Conservation (phyloP, 148 eudicot species). For the Spergularia bocconei region DNA sequence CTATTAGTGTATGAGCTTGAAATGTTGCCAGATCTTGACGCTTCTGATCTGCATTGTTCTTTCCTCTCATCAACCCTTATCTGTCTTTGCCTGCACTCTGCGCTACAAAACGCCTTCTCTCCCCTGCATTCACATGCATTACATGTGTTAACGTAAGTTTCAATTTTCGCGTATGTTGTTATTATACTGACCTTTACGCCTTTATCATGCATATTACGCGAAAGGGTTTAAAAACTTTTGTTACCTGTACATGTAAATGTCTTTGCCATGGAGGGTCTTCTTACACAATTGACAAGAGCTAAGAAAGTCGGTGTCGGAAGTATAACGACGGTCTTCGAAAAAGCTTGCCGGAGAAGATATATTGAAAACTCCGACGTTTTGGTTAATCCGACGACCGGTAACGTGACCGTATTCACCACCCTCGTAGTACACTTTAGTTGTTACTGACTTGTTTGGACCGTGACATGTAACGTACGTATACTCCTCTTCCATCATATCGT, state of each 20-base stretch:
- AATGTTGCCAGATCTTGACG: conserved; percentile 42
- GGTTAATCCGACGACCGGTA: conserved; percentile 16
- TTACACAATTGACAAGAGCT: conserved; percentile 59
- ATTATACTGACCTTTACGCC: no score
- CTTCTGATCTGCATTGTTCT: conserved; percentile 48
- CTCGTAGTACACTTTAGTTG: conserved; percentile 55
- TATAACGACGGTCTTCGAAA: conserved; percentile 1
- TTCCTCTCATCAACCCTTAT: conserved; percentile 59
- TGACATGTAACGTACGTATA: conserved; percentile 62
- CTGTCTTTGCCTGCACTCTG: conserved; percentile 69
- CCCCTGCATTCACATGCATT: conserved; percentile 44
- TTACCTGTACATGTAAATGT: conserved; percentile 92
- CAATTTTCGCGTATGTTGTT: no score
- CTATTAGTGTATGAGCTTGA: conserved; percentile 32
- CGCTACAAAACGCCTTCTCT: conserved; percentile 85
- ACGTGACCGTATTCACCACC: conserved; percentile 24
- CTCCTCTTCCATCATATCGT: conserved; percentile 40
- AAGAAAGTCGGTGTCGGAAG: conserved; percentile 47
- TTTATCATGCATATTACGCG: background rate
- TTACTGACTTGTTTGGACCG: conserved; percentile 37
- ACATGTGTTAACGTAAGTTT: no score
- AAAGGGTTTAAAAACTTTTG: background rate
- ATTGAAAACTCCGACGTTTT: conserved; percentile 28
- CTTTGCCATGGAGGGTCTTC: conserved; percentile 68
- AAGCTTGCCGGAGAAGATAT: conserved; percentile 38